Evolutionary conservation across 2,329 filamentous ascomycete genomes (phyloP).

Genomic region (Aspergillus brunneoviolaceus): DNA sequence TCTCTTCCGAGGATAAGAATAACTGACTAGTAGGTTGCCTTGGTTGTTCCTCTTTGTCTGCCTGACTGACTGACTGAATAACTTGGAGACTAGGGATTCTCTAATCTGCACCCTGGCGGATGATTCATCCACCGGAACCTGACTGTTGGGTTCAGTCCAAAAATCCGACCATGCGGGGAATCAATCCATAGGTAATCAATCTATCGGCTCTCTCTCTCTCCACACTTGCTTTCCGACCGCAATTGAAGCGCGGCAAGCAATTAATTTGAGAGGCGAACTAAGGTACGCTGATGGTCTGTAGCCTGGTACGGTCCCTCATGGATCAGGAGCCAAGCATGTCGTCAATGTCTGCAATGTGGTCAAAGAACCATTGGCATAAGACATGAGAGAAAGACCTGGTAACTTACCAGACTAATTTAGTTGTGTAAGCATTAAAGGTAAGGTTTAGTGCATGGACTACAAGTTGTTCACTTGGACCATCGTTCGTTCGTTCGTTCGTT

Average conservation of each 20-base stretch:
- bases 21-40: not conserved
- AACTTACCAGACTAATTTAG: not conserved
- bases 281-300: not conserved
- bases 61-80: not conserved
- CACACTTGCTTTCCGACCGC: not conserved
- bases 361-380: not conserved
- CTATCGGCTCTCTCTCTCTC: not conserved
- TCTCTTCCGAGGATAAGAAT: not conserved
- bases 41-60: not conserved
- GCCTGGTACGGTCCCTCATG: no score
- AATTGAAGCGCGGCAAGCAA: not conserved
- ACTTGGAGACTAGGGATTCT: not conserved
- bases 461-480: no score
- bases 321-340: not conserved
- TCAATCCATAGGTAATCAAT: not conserved
- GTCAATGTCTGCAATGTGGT: not conserved
- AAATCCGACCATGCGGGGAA: not conserved
- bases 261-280: not conserved
- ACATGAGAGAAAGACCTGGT: not conserved
- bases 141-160: not conserved
- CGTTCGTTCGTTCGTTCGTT: no score
- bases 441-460: not conserved
- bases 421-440: not conserved
- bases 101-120: not conserved
- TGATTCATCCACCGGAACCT: not conserved